Conservation (phyloP, 805 yeast species). For the Candida odintsovae region DNA sequence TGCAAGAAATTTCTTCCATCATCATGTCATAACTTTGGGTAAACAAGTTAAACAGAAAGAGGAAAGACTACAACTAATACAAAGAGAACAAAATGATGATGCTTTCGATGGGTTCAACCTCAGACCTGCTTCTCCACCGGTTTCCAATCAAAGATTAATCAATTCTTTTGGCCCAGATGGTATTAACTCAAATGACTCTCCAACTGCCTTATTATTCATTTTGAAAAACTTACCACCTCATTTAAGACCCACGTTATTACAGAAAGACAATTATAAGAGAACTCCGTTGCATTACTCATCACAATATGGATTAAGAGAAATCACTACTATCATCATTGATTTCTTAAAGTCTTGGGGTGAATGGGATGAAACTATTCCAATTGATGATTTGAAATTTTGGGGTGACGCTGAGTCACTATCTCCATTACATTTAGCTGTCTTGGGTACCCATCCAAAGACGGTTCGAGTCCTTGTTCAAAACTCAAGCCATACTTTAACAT, state of each 20-base stretch:
- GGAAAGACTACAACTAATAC: constrained; percentile 4
- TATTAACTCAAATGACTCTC: constrained; percentile 48
- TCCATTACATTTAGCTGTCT: constrained; percentile 78
- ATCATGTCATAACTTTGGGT: constrained; percentile 73
- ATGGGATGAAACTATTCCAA: constrained; percentile 41
- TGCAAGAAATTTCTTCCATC: constrained; percentile 81
- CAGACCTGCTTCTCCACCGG: constrained; percentile 49
- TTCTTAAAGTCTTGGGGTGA: constrained; percentile 55
- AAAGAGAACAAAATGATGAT: constrained; percentile 1
- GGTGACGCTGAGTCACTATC: constrained; percentile 70
- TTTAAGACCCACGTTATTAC: constrained; percentile 49
- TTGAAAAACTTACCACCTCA: constrained; percentile 50
- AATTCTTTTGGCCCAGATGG: constrained; percentile 62
- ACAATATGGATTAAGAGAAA: constrained; percentile 72
- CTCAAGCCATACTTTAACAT: constrained; percentile 35
- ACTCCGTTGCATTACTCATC: constrained; percentile 90
- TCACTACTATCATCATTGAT: constrained; percentile 51
- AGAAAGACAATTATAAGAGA: constrained; percentile 69
- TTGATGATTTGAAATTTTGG: constrained; percentile 56
- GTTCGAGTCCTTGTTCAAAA: constrained; percentile 50
- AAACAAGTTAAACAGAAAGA: constrained; percentile 39
- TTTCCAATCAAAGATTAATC: constrained; percentile 39
- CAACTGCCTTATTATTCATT: constrained; percentile 54
- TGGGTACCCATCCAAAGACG: constrained; percentile 79
- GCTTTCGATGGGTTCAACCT: constrained; percentile 2